Conservation (phyloP, 1,284 basidiomycete species). For the Boletellus deceptivus region DNA sequence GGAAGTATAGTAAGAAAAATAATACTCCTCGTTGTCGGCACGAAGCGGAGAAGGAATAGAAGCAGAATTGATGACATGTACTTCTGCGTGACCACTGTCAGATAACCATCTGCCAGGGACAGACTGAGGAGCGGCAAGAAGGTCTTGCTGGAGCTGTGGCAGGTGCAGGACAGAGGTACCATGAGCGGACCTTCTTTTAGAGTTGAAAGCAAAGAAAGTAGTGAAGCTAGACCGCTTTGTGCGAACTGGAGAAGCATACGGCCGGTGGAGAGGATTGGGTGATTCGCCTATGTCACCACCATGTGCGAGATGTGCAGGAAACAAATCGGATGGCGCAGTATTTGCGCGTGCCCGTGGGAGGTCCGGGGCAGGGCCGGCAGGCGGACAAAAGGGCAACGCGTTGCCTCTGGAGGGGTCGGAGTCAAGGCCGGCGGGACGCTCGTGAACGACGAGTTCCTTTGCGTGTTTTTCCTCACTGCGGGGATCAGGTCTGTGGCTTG, state of each 20-base stretch:
- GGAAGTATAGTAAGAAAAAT: slow-evolving; percentile 43
- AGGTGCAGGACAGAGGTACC: neutral
- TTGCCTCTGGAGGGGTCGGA: slow-evolving; percentile 22
- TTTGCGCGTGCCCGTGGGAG: slow-evolving; percentile 15
- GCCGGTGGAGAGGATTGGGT: slow-evolving; percentile 41
- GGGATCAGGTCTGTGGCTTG: slow-evolving; percentile 4
- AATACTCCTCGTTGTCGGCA: slow-evolving; percentile 39
- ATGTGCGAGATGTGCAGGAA: slow-evolving; percentile 22
- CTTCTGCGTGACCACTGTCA: slow-evolving; percentile 3
- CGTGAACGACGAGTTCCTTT: neutral
- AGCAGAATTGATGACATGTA: slow-evolving; percentile 14
- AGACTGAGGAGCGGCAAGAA: slow-evolving; percentile 11
- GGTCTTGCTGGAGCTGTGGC: slow-evolving; percentile 9
- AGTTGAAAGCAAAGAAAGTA: slow-evolving; percentile 37
- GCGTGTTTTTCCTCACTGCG: slow-evolving; percentile 22
- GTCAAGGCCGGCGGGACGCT: neutral
- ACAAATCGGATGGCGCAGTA: slow-evolving; percentile 27
- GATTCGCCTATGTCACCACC: slow-evolving; percentile 60
- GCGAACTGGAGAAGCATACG: slow-evolving; percentile 16
- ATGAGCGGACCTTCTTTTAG: slow-evolving; percentile 15
- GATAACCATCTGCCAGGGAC: slow-evolving; percentile 20
- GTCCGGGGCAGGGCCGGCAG: neutral
- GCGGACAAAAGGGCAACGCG: slow-evolving; percentile 10
- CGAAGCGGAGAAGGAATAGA: slow-evolving; percentile 28
- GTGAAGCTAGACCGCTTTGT: slow-evolving; percentile 47